Evolutionary conservation across 2,329 filamentous ascomycete species (phyloP), one percentile per base, ranked within the genome.

Genomic region (Pseudovirgaria hyperparasitica): DNA sequence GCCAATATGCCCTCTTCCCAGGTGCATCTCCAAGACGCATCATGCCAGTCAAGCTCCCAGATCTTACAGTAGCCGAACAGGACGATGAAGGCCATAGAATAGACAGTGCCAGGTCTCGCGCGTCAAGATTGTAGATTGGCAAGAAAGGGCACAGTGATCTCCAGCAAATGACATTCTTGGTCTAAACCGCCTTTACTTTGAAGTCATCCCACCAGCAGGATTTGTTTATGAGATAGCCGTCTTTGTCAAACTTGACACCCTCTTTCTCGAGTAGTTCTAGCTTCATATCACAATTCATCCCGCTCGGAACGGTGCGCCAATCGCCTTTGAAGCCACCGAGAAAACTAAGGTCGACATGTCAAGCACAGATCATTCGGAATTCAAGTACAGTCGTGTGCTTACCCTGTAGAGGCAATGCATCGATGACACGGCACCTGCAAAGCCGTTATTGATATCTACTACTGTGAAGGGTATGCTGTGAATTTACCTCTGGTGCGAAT

Each of bases 401-500:
- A n/a, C n/a, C 80, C 76, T 27, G 75, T 76, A 21, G 72, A 76
- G 5, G 80, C 79, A 24, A 92, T 69, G 13, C 87, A 77, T 7
- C 84, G 68, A 52, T 92, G 82, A 40, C 82, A 92, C 2, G 82
- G 84, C 4, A 87, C 77, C n/a, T n/a, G n/a, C n/a, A n/a, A n/a
- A n/a, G n/a, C n/a, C n/a, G n/a, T n/a, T n/a, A n/a, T n/a, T n/a
- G n/a, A n/a, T n/a, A n/a, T n/a, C n/a, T n/a, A n/a, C n/a, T n/a
- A n/a, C n/a, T n/a, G n/a, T n/a, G n/a, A n/a, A n/a, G n/a, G n/a
- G n/a, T n/a, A n/a, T n/a, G n/a, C n/a, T n/a, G n/a, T n/a, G n/a
- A n/a, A n/a, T n/a, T n/a, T n/a, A n/a, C n/a, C 18, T 71, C 66
- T 0, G 84, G 82, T 9, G 84, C 82, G 42, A 87, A 92, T 0